A percentile compares a stretch with the other conserved stretches of the same genome.
phyloP scores from a whole-genome alignment of 345 rosid genomes.

The Lepidium didymum region DNA sequence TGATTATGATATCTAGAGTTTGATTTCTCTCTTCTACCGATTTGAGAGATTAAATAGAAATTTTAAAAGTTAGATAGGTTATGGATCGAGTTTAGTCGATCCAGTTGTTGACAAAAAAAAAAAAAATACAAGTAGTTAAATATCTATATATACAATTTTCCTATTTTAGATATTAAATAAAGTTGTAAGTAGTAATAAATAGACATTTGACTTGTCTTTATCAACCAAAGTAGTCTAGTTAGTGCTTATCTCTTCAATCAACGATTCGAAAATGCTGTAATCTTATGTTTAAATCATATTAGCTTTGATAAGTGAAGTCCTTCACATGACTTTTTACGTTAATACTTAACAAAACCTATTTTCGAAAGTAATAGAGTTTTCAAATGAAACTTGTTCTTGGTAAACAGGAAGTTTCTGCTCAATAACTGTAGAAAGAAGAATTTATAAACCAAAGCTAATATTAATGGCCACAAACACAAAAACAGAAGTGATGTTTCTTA shows the following conservation, averaged over 20 bases:
- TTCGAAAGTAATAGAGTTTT: background rate
- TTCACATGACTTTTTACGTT: background rate
- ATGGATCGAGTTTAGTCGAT: no score
- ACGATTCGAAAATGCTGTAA: background rate
- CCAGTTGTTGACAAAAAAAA: no score
- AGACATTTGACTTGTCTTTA: background rate
- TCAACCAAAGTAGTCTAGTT: background rate
- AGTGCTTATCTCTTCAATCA: background rate
- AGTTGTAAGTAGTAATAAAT: background rate
- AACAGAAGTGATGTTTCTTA: background rate
- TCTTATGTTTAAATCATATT: background rate
- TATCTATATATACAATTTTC: no score
- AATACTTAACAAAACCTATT: background rate
- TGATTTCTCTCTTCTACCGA: no score
- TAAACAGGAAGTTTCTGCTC: background rate
- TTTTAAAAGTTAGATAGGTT: no score
- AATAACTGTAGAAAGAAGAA: background rate
- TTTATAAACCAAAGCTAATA: background rate
- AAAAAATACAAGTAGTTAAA: no score
- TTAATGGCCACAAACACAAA: background rate
- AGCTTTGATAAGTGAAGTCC: background rate
- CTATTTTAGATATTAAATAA: background rate
- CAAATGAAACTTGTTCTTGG: background rate
- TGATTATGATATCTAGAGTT: no score
- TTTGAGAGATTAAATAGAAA: no score